Evolutionary conservation across 257 asterid genomes (phyloP).

Genomic region (Fraxinus pennsylvanica): DNA sequence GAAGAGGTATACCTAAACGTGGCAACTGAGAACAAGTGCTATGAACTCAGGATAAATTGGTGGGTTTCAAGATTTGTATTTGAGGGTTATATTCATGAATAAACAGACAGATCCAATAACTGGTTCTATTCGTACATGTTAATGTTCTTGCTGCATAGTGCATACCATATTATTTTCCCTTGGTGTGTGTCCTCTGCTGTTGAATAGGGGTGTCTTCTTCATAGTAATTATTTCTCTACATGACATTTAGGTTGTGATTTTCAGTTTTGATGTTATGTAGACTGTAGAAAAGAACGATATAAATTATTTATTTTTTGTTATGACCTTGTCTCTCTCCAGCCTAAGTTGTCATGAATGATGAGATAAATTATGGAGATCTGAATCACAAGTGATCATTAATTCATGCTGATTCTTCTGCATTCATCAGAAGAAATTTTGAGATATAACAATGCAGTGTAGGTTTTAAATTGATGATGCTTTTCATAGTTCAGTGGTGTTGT

Average conservation of each 20-base stretch:
- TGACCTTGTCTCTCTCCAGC: conserved; percentile 6
- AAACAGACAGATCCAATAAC: neutral
- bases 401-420: conserved; percentile 23
- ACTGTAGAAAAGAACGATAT: neutral
- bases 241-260: conserved; percentile 1
- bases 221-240: conserved; percentile 6
- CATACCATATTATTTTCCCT: conserved; percentile 12
- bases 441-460: neutral
- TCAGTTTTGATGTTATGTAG: conserved; percentile 4
- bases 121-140: neutral
- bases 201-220: neutral
- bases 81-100: neutral
- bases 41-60: neutral
- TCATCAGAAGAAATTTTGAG: conserved; percentile 13
- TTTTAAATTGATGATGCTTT: neutral
- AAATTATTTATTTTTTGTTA: neutral
- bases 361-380: conserved; percentile 1
- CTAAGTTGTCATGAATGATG: neutral
- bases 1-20: neutral
- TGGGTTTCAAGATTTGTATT: neutral
- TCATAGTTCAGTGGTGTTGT: conserved; percentile 16
- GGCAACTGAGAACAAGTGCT: neutral
- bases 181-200: conserved; percentile 1
- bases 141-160: conserved; percentile 5
- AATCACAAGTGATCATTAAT: conserved; percentile 13